These are phyloP conservation scores for Acanthamoeba polyphaga DNA, from an alignment of 208 protist genomes.

Conservation along the genomic window DNA sequence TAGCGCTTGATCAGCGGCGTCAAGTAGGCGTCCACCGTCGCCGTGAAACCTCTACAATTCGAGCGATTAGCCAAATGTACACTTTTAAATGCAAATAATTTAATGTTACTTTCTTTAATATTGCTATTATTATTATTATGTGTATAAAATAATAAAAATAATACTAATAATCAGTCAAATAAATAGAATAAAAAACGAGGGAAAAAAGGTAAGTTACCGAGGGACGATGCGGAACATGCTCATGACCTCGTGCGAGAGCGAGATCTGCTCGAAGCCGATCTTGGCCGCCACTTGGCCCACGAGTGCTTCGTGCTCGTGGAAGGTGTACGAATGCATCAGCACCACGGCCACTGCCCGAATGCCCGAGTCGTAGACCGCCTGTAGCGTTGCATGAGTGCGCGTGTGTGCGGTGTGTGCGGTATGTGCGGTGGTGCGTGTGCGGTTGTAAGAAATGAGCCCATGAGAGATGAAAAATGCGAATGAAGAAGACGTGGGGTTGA, in stretches of 20 bases:
- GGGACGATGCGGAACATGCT: constrained; percentile 95
- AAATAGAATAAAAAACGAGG: neutral
- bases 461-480: neutral
- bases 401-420: no score
- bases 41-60: constrained; percentile 92
- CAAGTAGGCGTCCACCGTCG: constrained; percentile 97
- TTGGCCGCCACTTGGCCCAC: constrained; percentile 92
- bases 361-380: constrained; percentile 88
- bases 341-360: constrained; percentile 94
- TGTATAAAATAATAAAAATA: no score
- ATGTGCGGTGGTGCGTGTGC: no score
- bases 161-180: no score
- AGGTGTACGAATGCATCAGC: constrained; percentile 96
- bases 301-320: constrained; percentile 91
- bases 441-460: no score
- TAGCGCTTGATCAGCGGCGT: constrained; percentile 94
- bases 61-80: no score
- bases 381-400: neutral
- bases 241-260: constrained; percentile 94
- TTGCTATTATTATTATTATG: no score
- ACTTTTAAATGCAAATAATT: no score
- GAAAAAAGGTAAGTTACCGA: neutral
- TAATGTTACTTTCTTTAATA: no score
- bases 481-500: neutral
- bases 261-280: constrained; percentile 94